These are phyloP conservation scores for Candida sp. DNA, from an alignment of 1,139 yeast genomes.

Conservation along the genomic window DNA sequence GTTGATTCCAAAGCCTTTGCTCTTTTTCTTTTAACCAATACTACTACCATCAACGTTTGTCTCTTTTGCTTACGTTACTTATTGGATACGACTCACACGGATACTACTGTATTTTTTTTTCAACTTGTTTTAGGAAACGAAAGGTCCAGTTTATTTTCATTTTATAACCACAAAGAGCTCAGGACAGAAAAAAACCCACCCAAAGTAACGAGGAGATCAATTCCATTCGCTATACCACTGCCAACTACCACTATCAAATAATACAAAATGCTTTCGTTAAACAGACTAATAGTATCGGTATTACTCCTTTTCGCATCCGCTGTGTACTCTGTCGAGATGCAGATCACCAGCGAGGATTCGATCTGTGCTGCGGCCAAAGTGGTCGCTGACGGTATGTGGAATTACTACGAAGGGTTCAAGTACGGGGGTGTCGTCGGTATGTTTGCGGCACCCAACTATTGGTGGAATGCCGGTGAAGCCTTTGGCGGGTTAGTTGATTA, in stretches of 20 bases:
- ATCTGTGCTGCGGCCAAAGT: conserved; percentile 56
- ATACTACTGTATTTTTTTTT: too few species aligned
- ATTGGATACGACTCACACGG: too few species aligned
- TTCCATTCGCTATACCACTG: too few species aligned
- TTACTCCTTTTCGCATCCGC: conserved; percentile 5
- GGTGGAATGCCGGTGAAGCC: conserved; percentile 79
- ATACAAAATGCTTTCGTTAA: background rate
- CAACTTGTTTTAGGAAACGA: too few species aligned
- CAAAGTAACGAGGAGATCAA: too few species aligned
- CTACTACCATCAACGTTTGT: too few species aligned
- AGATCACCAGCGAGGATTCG: conserved; percentile 26
- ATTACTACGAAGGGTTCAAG: conserved; percentile 57
- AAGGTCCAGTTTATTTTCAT: too few species aligned
- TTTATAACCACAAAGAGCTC: too few species aligned
- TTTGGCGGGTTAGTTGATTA: conserved; percentile 65
- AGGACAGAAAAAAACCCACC: too few species aligned
- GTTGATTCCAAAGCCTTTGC: background rate
- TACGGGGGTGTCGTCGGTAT: conserved; percentile 65
- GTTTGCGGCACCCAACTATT: conserved; percentile 63
- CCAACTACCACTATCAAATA: too few species aligned
- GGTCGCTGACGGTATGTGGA: conserved; percentile 55
- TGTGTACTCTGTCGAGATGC: conserved; percentile 19
- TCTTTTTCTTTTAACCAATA: too few species aligned
- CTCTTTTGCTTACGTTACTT: too few species aligned
- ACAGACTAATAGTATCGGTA: background rate